Conservation (phyloP, 2,329 filamentous ascomycete genomes). For the Claviceps sp. region DNA sequence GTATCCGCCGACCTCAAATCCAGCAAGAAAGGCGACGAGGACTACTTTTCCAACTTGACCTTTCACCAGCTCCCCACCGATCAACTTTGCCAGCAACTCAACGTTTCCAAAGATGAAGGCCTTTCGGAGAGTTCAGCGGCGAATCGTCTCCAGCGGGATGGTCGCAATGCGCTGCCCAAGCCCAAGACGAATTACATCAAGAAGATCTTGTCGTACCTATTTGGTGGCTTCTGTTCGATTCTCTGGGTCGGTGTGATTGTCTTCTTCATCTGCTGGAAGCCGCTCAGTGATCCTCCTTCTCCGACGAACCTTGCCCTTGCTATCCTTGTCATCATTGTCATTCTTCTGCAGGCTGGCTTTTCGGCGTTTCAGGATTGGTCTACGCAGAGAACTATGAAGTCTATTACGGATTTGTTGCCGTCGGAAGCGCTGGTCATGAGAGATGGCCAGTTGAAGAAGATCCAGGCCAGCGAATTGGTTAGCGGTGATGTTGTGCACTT, state of each 20-base stretch:
- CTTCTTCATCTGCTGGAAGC: slow-evolving; percentile 34
- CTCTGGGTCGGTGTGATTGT: slow-evolving; percentile 32
- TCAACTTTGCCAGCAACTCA: slow-evolving; percentile 26
- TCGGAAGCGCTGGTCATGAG: slow-evolving; percentile 29
- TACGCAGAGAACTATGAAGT: slow-evolving; percentile 31
- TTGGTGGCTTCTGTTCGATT: slow-evolving; percentile 34
- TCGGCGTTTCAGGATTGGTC: slow-evolving; percentile 35
- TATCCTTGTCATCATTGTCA: slow-evolving; percentile 32
- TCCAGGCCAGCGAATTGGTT: slow-evolving; percentile 30
- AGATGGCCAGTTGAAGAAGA: slow-evolving; percentile 25
- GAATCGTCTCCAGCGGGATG: slow-evolving; percentile 24
- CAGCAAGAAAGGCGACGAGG: slow-evolving; percentile 21
- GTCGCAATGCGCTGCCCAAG: slow-evolving; percentile 26
- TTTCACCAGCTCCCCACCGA: slow-evolving; percentile 23
- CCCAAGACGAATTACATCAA: slow-evolving; percentile 29
- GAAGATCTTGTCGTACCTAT: slow-evolving; percentile 28
- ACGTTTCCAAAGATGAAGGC: slow-evolving; percentile 20
- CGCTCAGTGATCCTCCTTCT: slow-evolving; percentile 30
- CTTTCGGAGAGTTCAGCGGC: slow-evolving; percentile 21
- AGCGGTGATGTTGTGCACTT: slow-evolving; percentile 33
- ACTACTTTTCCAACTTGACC: slow-evolving; percentile 29
- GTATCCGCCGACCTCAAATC: slow-evolving; percentile 11
- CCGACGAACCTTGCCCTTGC: slow-evolving; percentile 30
- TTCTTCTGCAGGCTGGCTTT: slow-evolving; percentile 31
- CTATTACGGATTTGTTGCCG: slow-evolving; percentile 31